Conservation (phyloP, 2,329 filamentous ascomycete genomes). For the Botrytis tulipae region DNA sequence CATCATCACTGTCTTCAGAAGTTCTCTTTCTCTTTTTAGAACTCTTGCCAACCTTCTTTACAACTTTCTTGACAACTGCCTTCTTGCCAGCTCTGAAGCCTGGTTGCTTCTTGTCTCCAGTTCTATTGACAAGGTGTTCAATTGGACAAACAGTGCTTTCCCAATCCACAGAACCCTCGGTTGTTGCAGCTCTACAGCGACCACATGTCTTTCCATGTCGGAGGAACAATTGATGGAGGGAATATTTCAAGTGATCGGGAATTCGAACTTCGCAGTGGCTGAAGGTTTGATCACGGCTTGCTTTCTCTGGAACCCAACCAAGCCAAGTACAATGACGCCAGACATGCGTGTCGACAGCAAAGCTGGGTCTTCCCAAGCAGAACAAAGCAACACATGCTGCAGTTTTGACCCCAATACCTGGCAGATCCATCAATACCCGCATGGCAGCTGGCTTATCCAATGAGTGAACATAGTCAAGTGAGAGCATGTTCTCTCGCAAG, state of each 20-base stretch:
- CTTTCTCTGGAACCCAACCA: slow-evolving; percentile 54
- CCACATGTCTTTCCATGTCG: slow-evolving; percentile 51
- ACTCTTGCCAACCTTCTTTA: slow-evolving; percentile 20
- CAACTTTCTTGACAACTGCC: not conserved
- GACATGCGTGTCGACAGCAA: slow-evolving; percentile 59
- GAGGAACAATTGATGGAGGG: slow-evolving; percentile 55
- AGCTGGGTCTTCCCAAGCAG: slow-evolving; percentile 52
- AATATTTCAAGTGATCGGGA: slow-evolving; percentile 54
- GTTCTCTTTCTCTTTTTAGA: slow-evolving; percentile 22
- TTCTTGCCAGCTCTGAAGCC: slow-evolving; percentile 17
- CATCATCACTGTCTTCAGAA: slow-evolving; percentile 25
- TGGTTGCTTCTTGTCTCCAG: slow-evolving; percentile 49
- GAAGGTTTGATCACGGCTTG: slow-evolving; percentile 49
- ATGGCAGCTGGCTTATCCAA: slow-evolving; percentile 49
- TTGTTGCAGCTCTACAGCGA: slow-evolving; percentile 51
- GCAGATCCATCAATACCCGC: slow-evolving; percentile 49
- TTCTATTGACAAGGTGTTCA: slow-evolving; percentile 58
- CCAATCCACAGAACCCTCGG: slow-evolving; percentile 60
- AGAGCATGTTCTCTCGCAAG: slow-evolving; percentile 57
- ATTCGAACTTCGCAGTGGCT: slow-evolving; percentile 53
- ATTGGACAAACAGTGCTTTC: slow-evolving; percentile 58
- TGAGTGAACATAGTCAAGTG: slow-evolving; percentile 51
- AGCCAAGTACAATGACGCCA: slow-evolving; percentile 52
- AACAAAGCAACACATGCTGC: slow-evolving; percentile 57
- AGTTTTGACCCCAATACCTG: slow-evolving; percentile 57